Evolutionary conservation across 177 flowering plant genomes (phyloP).

Genomic region (Telopea speciosissima): DNA sequence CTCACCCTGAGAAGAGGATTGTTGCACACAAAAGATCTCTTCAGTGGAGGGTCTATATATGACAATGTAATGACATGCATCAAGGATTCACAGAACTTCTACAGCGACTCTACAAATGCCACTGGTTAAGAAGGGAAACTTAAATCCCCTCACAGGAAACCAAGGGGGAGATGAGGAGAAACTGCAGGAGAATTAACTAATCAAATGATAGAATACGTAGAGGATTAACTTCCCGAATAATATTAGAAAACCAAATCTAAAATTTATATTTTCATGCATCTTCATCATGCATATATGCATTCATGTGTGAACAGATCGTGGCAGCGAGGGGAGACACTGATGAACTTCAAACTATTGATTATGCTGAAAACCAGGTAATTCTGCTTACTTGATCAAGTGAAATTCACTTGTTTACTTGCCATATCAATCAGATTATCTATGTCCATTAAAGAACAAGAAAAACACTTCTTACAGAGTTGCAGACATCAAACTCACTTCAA

Average conservation of each 20-base stretch:
- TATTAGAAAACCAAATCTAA: no score
- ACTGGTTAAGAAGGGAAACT: conserved; percentile 29
- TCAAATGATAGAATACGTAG: neutral
- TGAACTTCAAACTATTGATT: no score
- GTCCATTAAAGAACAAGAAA: neutral
- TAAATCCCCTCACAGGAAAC: conserved; percentile 16
- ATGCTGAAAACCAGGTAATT: no score
- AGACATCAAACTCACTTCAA: no score
- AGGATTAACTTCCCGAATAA: neutral
- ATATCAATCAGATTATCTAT: neutral
- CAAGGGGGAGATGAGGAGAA: no score
- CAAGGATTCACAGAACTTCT: conserved; percentile 17
- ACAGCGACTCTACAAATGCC: conserved; percentile 24
- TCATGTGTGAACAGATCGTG: no score
- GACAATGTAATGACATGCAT: conserved; percentile 20
- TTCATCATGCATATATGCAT: no score
- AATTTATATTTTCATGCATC: no score
- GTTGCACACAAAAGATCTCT: conserved; percentile 26
- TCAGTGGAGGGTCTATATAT: conserved; percentile 26
- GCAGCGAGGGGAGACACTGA: no score
- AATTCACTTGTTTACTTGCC: neutral
- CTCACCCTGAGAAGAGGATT: conserved; percentile 25
- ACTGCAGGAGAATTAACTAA: conserved; percentile 21
- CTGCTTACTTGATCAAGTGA: no score
- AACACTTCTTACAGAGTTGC: no score